Evolutionary conservation across 202 grass and related monocot species (phyloP), one percentile per base, ranked within the genome.

Genomic region (Zizania palustris): DNA sequence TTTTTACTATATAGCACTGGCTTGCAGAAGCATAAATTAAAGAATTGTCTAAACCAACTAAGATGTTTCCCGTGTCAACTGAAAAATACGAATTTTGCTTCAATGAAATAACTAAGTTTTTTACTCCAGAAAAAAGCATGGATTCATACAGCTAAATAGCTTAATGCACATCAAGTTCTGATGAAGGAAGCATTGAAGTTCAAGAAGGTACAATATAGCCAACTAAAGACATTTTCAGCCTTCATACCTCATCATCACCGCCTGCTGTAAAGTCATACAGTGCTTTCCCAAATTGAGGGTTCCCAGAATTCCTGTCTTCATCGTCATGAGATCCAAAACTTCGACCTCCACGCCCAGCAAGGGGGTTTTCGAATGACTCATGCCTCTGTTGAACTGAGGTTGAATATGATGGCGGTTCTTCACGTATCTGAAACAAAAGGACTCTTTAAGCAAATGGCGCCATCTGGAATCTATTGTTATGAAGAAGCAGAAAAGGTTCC

Each of bases 261-360:
- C 96, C 96, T 60, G 96, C 96, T 57, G 96, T 96, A 78, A 96
- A 99, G 79, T 99, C 96, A 78, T 99, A 99, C 67, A 99, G 51
- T 56, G 96, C 96, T 83, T 90, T 93, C 34, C 96, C 96, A 67
- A 77, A 99, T 55, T 99, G 96, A 13, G 92, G 92, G 19, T 96
- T 93, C 22, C 82, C 79, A 60, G 96, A 91, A 86, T 67, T 91
- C 62, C 81, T 76, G 67, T 86, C 90, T 76, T 86, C 85, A 34
- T 96, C 83, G 3, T 93, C 85, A 0, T 75, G 81, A 35, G 91
- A 92, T 65, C 80, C 81, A 49, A 77, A 85, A 79, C 85, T 92
- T 65, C 68, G 84, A 63, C 87, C 83, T 20, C 85, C 96, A 79
- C 67, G 85, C 42, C 85, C 89, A 8, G 85, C 69, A n/a, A 93